These are phyloP conservation scores for Emergomyces africanus DNA, from an alignment of 2,329 filamentous ascomycete genomes.

Conservation along the genomic window DNA sequence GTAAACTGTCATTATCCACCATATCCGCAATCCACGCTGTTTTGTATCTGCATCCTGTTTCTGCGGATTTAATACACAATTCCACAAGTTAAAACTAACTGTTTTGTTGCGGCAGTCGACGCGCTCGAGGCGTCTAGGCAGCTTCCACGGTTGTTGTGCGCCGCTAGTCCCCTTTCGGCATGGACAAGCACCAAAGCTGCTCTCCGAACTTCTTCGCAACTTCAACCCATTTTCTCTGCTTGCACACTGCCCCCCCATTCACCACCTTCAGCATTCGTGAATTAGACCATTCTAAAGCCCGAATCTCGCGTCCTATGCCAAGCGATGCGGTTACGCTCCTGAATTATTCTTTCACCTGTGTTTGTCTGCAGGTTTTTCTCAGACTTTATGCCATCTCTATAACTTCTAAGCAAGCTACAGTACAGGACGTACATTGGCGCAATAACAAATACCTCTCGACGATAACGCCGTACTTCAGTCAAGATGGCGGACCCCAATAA, in stretches of 20 bases:
- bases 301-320: neutral
- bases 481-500: slow-evolving; percentile 59
- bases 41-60: slow-evolving; percentile 12
- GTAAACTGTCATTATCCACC: slow-evolving; percentile 7
- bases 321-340: neutral
- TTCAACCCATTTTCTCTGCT: neutral
- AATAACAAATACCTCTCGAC: slow-evolving; percentile 6
- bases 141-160: neutral
- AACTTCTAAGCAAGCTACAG: neutral
- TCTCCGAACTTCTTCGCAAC: neutral
- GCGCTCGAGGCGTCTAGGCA: neutral
- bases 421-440: neutral
- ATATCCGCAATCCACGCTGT: neutral
- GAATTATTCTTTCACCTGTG: neutral
- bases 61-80: slow-evolving; percentile 11
- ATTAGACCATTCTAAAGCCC: neutral
- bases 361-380: neutral
- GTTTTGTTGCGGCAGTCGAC: neutral
- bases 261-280: neutral
- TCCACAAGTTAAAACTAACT: too few species aligned
- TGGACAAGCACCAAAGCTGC: neutral
- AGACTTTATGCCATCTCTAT: neutral
- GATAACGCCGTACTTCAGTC: slow-evolving; percentile 10
- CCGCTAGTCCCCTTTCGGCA: slow-evolving; percentile 2
- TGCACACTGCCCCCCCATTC: neutral